These are phyloP conservation scores for Symbiodinium natans DNA, from an alignment of 73 alveolate genomes.

Conservation along the genomic window DNA sequence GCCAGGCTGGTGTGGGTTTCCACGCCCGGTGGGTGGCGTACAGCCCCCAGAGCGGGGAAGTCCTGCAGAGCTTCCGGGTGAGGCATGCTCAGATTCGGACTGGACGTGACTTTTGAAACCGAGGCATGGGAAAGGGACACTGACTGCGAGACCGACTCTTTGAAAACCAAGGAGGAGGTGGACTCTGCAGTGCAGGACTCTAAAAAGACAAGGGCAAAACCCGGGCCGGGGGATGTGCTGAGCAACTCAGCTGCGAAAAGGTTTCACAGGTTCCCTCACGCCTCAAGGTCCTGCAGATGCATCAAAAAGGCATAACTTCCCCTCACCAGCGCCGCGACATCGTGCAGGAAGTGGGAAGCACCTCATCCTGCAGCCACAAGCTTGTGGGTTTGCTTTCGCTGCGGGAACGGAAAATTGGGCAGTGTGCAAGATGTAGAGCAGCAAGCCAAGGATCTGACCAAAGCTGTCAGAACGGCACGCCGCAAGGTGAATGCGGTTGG, in stretches of 20 bases:
- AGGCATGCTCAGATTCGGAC: no score
- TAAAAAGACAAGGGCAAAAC: no score
- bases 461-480: not conserved
- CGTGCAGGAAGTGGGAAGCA: not conserved
- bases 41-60: not conserved
- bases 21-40: conserved; percentile 85
- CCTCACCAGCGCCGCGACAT: not conserved
- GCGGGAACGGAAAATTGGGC: no score
- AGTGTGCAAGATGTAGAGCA: no score
- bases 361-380: not conserved
- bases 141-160: conserved; percentile 31
- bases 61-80: not conserved
- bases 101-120: not conserved
- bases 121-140: conserved; percentile 85
- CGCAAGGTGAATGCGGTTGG: not conserved
- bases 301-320: not conserved
- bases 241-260: no score
- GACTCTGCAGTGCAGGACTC: conserved; percentile 15
- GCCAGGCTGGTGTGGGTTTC: conserved; percentile 85
- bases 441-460: conserved; percentile 8
- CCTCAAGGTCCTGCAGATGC: not conserved
- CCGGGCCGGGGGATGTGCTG: no score
- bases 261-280: no score
- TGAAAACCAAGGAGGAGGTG: not conserved
- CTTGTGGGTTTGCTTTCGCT: no score